Evolutionary conservation across 306 rosid species (phyloP).

Genomic region (Vigna radiata): DNA sequence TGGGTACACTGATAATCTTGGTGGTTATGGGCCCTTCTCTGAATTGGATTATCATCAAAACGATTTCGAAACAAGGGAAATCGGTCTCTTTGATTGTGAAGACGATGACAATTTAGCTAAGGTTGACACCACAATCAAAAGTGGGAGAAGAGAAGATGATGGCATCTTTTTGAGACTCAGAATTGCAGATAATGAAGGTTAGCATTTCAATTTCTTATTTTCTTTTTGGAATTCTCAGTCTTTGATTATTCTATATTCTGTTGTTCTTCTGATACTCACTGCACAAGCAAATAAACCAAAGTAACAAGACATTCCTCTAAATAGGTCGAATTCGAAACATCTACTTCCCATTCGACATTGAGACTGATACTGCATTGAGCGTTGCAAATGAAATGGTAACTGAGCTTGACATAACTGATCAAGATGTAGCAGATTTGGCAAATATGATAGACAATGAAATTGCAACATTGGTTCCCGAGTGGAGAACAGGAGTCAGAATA

Average conservation of each 20-base stretch:
- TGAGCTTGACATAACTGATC: slow-evolving; percentile 89
- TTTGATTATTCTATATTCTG: slow-evolving; percentile 37
- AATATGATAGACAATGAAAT: slow-evolving; percentile 89
- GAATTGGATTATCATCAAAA: slow-evolving; percentile 54
- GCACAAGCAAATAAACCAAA: slow-evolving; percentile 31
- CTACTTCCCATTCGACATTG: slow-evolving; percentile 92
- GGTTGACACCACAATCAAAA: slow-evolving; percentile 73
- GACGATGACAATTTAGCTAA: slow-evolving; percentile 70
- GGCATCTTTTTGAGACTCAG: slow-evolving; percentile 91
- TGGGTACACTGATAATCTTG: slow-evolving; percentile 56
- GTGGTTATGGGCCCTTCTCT: slow-evolving; percentile 56
- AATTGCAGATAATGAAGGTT: slow-evolving; percentile 91
- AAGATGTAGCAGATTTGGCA: slow-evolving; percentile 83
- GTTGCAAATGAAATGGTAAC: slow-evolving; percentile 92
- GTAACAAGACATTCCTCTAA: slow-evolving; percentile 18
- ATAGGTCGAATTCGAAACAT: slow-evolving; percentile 89
- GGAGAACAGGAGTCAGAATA: slow-evolving; percentile 58
- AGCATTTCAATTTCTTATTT: slow-evolving; percentile 36
- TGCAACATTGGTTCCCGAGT: slow-evolving; percentile 71
- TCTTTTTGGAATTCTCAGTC: slow-evolving; percentile 26
- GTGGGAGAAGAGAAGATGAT: slow-evolving; percentile 74
- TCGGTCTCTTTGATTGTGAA: slow-evolving; percentile 76
- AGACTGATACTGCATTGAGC: slow-evolving; percentile 80
- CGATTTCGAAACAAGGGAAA: slow-evolving; percentile 57
- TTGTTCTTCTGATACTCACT: slow-evolving; percentile 6